A percentile compares a stretch with the other conserved stretches of the same genome.
Evolutionary conservation across 192 early-diverging fungal genomes (phyloP).

Genomic region (Coemansia sp.): DNA sequence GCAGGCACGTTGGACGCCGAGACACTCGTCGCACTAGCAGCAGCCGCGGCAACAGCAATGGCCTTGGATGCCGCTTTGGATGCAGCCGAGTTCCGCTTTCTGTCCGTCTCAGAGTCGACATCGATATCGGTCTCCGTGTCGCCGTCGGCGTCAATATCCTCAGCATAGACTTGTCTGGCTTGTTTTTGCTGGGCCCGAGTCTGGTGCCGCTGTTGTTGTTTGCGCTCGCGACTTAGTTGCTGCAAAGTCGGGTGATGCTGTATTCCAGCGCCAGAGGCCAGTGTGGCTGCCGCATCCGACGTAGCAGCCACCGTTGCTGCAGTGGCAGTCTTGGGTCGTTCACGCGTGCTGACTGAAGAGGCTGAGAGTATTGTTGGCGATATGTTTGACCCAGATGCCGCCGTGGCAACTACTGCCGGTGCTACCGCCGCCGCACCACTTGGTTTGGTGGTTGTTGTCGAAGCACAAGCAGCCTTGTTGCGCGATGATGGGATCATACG

Average conservation of each 20-base stretch:
- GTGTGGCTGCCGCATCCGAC: neutral
- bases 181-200: slow-evolving; percentile 24
- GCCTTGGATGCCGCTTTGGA: neutral
- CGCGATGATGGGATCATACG: slow-evolving; percentile 48
- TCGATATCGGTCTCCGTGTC: neutral
- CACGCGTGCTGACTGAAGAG: neutral
- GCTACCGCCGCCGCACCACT: neutral
- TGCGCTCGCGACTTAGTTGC: slow-evolving; percentile 47
- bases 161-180: neutral
- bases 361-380: neutral
- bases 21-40: neutral
- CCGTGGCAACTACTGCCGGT: neutral
- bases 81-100: neutral
- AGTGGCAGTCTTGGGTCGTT: slow-evolving; percentile 6
- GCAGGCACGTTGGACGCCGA: neutral
- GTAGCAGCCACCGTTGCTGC: slow-evolving; percentile 1
- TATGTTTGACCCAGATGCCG: neutral
- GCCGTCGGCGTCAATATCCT: slow-evolving; percentile 1
- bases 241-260: slow-evolving; percentile 44
- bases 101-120: neutral
- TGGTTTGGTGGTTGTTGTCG: neutral
- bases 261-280: slow-evolving; percentile 3
- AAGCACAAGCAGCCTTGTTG: slow-evolving; percentile 17
- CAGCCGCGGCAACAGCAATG: neutral
- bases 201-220: slow-evolving; percentile 46